phyloP scores from a whole-genome alignment of 345 rosid genomes.

The Isatis tinctoria region DNA sequence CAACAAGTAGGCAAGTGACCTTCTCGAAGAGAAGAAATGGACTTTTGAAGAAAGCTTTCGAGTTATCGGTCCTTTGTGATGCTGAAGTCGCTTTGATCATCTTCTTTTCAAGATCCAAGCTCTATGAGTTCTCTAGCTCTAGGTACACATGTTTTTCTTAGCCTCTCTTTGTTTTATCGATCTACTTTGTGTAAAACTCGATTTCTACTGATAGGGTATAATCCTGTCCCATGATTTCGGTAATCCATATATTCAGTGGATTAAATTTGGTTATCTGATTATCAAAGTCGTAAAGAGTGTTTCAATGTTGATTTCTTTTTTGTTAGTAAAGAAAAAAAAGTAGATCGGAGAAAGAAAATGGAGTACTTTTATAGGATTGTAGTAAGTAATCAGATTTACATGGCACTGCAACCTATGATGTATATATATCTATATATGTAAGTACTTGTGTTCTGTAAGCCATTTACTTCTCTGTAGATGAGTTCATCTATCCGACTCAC shows the following conservation, averaged over 20 bases:
- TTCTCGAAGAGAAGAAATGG: constrained; percentile 86
- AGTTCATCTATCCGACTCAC: background rate
- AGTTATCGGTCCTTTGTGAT: constrained; percentile 80
- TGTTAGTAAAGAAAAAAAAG: background rate
- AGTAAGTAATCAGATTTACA: background rate
- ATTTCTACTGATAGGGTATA: background rate
- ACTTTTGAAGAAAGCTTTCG: constrained; percentile 71
- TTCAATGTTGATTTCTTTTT: background rate
- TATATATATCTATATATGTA: background rate
- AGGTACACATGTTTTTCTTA: constrained; percentile 31
- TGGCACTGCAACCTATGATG: constrained; percentile 10
- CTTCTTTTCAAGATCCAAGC: constrained; percentile 75
- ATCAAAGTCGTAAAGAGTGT: background rate
- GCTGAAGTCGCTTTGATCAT: constrained; percentile 76
- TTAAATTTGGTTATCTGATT: background rate
- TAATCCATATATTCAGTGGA: background rate
- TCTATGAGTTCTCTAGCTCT: constrained; percentile 68
- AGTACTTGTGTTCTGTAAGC: background rate
- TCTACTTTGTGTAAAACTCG: background rate
- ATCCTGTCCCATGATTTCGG: background rate
- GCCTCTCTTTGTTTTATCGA: background rate
- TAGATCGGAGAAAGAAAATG: constrained; percentile 9
- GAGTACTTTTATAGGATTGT: background rate
- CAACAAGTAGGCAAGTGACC: constrained; percentile 84
- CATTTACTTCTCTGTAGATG: constrained; percentile 22